Base-by-base conservation (phyloP, 331 rosid genomes). In the Dryas integrifolia region DNA sequence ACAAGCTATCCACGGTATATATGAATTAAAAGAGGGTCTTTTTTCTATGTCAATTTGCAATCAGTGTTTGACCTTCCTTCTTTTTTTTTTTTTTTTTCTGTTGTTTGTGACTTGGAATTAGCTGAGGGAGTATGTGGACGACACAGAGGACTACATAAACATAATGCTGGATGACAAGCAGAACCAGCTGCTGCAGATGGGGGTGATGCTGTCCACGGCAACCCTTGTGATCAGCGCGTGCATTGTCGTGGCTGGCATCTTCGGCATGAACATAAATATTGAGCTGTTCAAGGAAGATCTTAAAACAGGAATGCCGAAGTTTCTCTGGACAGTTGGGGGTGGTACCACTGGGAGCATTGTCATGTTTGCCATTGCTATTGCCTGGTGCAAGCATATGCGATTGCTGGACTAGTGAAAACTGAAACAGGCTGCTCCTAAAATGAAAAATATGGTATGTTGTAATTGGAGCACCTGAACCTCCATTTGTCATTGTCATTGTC, bases 111-210 rank as follows among this genome's bases (percentile, higher is more conserved):
- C 70, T 65, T 73, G 81, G 74, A 30, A 30, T 30, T 79, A 95
- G 98, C 81, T 95, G 80, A 85, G 97, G 82, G 99, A 95, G 88
- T 95, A 95, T 4, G 99, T 95, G 0, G 99, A 95, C 59, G 98
- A 92, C 88, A 95, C 99, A 0, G 99, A 95, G 82, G 99, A 95
- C 72, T 95, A 89, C 76, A 95, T 95, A 86, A 92, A 95, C 88
- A 95, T 95, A 50, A 95, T 95, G 99, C 83, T 95, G 87, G 99
- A 95, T 82, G 98, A 95, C 89, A 95, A 95, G 64, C 99, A 95
- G 90, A 95, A 95, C 75, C 96, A 92, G 78, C 93, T 92, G 47
- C 89, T 95, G 60, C 99, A 92, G 81, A 92, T 95, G 99, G 98
- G 98, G 80, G 99, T 95, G 64, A 89, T 92, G 96, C 76, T 95